These are phyloP conservation scores for Orbilia ellipsospora DNA, from an alignment of 2,329 filamentous ascomycete species.

Conservation along the genomic window DNA sequence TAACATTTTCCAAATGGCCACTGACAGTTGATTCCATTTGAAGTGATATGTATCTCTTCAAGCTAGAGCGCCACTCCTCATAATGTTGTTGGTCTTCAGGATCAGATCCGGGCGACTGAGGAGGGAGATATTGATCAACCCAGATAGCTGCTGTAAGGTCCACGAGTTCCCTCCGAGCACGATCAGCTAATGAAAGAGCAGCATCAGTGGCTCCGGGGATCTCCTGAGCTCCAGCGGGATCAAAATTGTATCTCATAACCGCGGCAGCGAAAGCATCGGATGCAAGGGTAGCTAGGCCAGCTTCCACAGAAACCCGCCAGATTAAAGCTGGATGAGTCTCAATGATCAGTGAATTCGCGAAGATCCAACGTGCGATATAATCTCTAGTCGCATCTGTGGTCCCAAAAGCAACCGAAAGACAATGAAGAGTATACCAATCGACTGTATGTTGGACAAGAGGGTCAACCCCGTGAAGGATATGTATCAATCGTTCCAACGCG, in stretches of 20 bases:
- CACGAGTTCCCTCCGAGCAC: constrained; percentile 39
- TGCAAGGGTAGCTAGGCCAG: constrained; percentile 43
- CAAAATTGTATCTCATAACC: constrained; percentile 39
- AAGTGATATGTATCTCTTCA: constrained; percentile 16
- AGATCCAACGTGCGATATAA: constrained; percentile 52
- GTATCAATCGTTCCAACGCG: constrained; percentile 72
- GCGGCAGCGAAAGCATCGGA: constrained; percentile 52
- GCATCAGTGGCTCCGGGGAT: constrained; percentile 46
- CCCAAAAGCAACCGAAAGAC: constrained; percentile 71
- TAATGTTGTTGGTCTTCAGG: background rate
- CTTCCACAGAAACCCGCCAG: constrained; percentile 38
- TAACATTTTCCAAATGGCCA: background rate
- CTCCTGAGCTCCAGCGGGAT: constrained; percentile 18
- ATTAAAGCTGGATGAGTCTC: constrained; percentile 48
- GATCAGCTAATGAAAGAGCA: constrained; percentile 11
- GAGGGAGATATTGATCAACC: constrained; percentile 52
- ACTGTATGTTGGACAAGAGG: constrained; percentile 73
- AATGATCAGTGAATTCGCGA: constrained; percentile 43
- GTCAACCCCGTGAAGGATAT: constrained; percentile 69
- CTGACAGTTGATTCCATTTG: background rate
- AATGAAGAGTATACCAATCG: constrained; percentile 75
- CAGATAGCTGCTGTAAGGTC: constrained; percentile 23
- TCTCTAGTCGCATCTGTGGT: constrained; percentile 50
- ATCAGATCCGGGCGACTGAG: background rate
- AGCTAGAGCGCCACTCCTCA: constrained; percentile 8